phyloP scores from a whole-genome alignment of 495 filamentous ascomycete genomes.

The Lindgomyces ingoldianus region DNA sequence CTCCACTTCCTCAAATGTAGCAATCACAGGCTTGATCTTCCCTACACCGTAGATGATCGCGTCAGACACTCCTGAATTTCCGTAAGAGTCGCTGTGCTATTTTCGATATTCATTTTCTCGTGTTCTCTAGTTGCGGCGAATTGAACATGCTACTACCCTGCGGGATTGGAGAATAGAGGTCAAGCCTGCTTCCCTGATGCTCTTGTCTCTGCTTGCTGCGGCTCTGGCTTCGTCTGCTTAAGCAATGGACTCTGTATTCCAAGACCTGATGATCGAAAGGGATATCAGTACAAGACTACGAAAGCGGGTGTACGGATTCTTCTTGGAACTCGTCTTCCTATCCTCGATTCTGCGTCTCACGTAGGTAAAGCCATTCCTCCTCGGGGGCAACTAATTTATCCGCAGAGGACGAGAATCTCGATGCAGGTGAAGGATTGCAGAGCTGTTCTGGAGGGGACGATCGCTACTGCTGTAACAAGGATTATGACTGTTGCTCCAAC shows the following conservation, averaged over 20 bases:
- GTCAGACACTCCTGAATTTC: neutral
- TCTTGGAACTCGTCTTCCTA: constrained; percentile 13
- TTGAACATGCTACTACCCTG: constrained; percentile 19
- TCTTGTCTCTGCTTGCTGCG: constrained; percentile 12
- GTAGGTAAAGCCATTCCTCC: constrained; percentile 7
- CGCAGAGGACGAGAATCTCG: neutral
- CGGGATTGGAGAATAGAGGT: constrained; percentile 7
- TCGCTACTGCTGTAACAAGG: constrained; percentile 12
- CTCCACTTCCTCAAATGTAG: too few species aligned
- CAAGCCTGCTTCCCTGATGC: constrained; percentile 5
- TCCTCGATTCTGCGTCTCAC: constrained; percentile 8
- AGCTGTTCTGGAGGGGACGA: constrained; percentile 8
- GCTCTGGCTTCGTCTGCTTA: constrained; percentile 15
- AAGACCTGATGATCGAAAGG: neutral
- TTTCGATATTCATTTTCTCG: neutral
- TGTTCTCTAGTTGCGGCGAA: neutral
- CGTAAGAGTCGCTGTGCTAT: neutral
- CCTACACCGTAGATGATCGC: neutral
- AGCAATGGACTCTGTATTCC: constrained; percentile 22
- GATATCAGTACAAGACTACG: constrained; percentile 17
- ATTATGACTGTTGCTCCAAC: constrained; percentile 17
- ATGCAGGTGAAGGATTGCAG: constrained; percentile 14
- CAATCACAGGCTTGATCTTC: too few species aligned
- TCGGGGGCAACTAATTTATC: neutral
- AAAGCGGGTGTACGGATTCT: constrained; percentile 19